A percentile compares a stretch with the other conserved stretches of the same genome.
phyloP scores from a whole-genome alignment of 2,329 filamentous ascomycete genomes.

The Penicillium sp. region DNA sequence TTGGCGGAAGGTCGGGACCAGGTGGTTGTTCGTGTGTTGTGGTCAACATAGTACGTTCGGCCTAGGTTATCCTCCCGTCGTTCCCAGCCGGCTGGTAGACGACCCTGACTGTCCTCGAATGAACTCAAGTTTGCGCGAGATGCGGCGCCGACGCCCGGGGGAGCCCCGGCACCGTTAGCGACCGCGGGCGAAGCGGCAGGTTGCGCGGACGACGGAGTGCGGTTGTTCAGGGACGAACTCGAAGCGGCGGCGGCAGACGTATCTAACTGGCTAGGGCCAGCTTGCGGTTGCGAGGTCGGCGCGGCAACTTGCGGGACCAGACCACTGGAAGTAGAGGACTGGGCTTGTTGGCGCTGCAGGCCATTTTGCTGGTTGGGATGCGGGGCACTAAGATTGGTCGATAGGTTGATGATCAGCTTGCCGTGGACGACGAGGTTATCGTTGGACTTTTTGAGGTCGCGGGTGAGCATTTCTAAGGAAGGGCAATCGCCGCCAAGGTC shows the following conservation, averaged over 20 bases:
- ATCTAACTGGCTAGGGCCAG: slow-evolving; percentile 27
- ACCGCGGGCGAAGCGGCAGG: slow-evolving; percentile 39
- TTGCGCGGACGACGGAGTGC: slow-evolving; percentile 31
- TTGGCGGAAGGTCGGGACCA: slow-evolving; percentile 86
- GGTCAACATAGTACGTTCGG: slow-evolving; percentile 95
- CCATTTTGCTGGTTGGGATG: slow-evolving; percentile 50
- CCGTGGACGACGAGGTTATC: slow-evolving; percentile 97
- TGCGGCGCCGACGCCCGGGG: slow-evolving; percentile 35
- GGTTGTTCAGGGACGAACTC: slow-evolving; percentile 33
- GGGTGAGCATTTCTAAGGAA: slow-evolving; percentile 80
- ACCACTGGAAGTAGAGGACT: slow-evolving; percentile 36
- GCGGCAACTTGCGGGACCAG: slow-evolving; percentile 33
- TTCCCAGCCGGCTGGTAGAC: slow-evolving; percentile 91
- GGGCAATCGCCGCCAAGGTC: slow-evolving; percentile 13
- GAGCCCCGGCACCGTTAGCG: slow-evolving; percentile 37
- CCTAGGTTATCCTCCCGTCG: slow-evolving; percentile 90
- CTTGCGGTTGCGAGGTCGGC: slow-evolving; percentile 23
- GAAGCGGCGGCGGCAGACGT: slow-evolving; percentile 27
- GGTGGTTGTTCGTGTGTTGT: slow-evolving; percentile 92
- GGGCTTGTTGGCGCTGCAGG: slow-evolving; percentile 31
- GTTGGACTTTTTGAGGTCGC: slow-evolving; percentile 94
- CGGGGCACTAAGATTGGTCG: slow-evolving; percentile 75
- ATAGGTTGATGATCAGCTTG: slow-evolving; percentile 93
- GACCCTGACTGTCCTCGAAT: slow-evolving; percentile 93
- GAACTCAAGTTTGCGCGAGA: slow-evolving; percentile 65